Evolutionary conservation across 805 yeast genomes (phyloP).

Genomic region (Brettanomyces custersianus): DNA sequence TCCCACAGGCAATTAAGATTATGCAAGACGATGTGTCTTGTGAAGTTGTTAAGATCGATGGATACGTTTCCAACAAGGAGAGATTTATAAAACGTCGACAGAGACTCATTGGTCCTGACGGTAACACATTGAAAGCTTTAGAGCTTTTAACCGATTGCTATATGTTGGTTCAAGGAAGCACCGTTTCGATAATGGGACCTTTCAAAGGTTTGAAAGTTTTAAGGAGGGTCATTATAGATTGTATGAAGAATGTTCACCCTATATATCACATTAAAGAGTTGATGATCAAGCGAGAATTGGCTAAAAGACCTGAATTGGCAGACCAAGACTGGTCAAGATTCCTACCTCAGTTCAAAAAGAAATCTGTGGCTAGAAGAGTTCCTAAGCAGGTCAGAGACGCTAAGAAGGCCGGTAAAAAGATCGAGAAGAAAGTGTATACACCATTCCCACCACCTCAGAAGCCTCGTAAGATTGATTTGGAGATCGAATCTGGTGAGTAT

Average conservation of each 20-base stretch:
- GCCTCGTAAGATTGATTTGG: constrained; percentile 95
- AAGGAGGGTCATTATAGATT: constrained; percentile 92
- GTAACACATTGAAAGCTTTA: constrained; percentile 91
- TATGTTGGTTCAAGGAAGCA: constrained; percentile 92
- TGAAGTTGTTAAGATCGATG: constrained; percentile 93
- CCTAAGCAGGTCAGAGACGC: constrained; percentile 56
- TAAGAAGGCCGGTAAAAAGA: constrained; percentile 30
- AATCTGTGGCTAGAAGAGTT: constrained; percentile 90
- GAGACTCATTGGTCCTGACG: constrained; percentile 92
- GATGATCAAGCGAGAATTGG: constrained; percentile 93
- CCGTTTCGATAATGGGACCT: constrained; percentile 96
- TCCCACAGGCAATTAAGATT: constrained; percentile 90
- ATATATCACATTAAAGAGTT: constrained; percentile 94
- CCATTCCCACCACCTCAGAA: constrained; percentile 98
- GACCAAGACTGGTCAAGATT: constrained; percentile 96
- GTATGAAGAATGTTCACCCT: constrained; percentile 97
- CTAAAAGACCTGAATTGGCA: constrained; percentile 91
- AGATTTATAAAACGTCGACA: constrained; percentile 93
- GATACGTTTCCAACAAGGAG: constrained; percentile 80
- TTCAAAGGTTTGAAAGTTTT: constrained; percentile 86
- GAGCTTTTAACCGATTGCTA: constrained; percentile 94
- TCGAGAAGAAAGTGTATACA: constrained; percentile 72
- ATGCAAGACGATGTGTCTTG: constrained; percentile 89
- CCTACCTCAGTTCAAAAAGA: constrained; percentile 92
- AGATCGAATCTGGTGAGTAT: constrained; percentile 97